Conservation (phyloP, 2,329 filamentous ascomycete species). For the Diaporthe helianthi region DNA sequence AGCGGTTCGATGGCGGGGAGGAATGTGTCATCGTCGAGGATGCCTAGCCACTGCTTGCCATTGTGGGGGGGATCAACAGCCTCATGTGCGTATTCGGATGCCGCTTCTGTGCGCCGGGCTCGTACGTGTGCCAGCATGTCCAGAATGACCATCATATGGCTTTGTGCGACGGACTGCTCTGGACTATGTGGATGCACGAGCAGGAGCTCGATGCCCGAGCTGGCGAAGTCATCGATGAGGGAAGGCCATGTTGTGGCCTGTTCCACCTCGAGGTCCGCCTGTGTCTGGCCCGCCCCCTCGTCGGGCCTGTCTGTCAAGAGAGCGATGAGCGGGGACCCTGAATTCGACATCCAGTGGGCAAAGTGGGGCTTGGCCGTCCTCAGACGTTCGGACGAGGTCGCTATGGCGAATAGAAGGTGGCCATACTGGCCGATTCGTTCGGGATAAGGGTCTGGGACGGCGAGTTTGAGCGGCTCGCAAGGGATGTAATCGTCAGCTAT, state of each 20-base stretch:
- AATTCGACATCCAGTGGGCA: slow-evolving; percentile 29
- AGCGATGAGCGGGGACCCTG: slow-evolving; percentile 23
- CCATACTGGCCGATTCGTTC: slow-evolving; percentile 36
- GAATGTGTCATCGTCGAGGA: slow-evolving; percentile 67
- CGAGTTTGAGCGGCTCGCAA: slow-evolving; percentile 25
- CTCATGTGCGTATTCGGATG: background rate
- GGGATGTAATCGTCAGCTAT: slow-evolving; percentile 14
- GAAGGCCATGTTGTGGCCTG: slow-evolving; percentile 6
- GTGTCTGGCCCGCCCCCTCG: slow-evolving; percentile 2
- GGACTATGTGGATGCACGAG: slow-evolving; percentile 44
- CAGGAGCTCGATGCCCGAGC: slow-evolving; percentile 45
- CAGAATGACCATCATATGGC: slow-evolving; percentile 60
- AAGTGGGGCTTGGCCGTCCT: slow-evolving; percentile 16
- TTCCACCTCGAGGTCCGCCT: slow-evolving; percentile 2
- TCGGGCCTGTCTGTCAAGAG: slow-evolving; percentile 33
- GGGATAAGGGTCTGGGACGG: slow-evolving; percentile 28
- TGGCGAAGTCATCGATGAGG: slow-evolving; percentile 37
- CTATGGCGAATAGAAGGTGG: slow-evolving; percentile 28
- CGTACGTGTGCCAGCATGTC: slow-evolving; percentile 47
- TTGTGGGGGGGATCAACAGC: slow-evolving; percentile 39
- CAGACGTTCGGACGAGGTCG: slow-evolving; percentile 25
- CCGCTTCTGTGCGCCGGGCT: slow-evolving; percentile 36
- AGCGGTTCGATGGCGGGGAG: slow-evolving; percentile 59
- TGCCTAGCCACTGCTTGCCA: slow-evolving; percentile 56
- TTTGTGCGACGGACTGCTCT: slow-evolving; percentile 51